Conservation (phyloP, 805 yeast genomes). For the Kluyveromyces aestuarii region DNA sequence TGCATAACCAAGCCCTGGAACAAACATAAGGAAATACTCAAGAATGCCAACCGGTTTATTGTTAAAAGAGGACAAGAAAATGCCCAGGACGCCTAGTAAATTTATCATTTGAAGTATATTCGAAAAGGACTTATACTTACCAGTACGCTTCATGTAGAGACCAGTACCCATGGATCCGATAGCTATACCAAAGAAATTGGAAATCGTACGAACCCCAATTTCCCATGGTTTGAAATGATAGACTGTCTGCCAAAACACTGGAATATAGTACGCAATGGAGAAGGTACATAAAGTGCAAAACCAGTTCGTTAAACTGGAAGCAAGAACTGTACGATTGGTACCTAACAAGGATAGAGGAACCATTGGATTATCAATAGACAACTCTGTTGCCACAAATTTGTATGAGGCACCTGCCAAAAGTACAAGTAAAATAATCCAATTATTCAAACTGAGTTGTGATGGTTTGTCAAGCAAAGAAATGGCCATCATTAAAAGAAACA, state of each 20-base stretch:
- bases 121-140: conserved; percentile 47
- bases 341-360: conserved; percentile 50
- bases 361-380: conserved; percentile 49
- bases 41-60: conserved; percentile 20
- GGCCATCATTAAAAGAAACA: conserved; percentile 51
- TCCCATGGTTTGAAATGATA: conserved; percentile 43
- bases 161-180: conserved; percentile 63
- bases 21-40: conserved; percentile 38
- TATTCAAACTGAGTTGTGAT: conserved; percentile 35
- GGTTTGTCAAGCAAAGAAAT: conserved; percentile 54
- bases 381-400: conserved; percentile 28
- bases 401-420: conserved; percentile 18
- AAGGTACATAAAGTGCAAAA: conserved; percentile 61
- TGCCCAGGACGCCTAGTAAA: conserved; percentile 37
- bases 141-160: conserved; percentile 55
- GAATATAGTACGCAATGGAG: conserved; percentile 58
- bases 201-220: conserved; percentile 45
- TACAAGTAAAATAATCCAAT: conserved; percentile 33
- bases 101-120: conserved; percentile 35
- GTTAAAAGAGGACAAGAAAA: conserved; percentile 20
- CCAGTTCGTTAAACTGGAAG: conserved; percentile 62
- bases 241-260: conserved; percentile 55
- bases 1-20: conserved; percentile 61
- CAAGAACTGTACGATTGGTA: conserved; percentile 47
- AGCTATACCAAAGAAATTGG: conserved; percentile 61